Evolutionary conservation across 2,329 filamentous ascomycete genomes (phyloP).

Genomic region (Sclerotiophoma versabilis): DNA sequence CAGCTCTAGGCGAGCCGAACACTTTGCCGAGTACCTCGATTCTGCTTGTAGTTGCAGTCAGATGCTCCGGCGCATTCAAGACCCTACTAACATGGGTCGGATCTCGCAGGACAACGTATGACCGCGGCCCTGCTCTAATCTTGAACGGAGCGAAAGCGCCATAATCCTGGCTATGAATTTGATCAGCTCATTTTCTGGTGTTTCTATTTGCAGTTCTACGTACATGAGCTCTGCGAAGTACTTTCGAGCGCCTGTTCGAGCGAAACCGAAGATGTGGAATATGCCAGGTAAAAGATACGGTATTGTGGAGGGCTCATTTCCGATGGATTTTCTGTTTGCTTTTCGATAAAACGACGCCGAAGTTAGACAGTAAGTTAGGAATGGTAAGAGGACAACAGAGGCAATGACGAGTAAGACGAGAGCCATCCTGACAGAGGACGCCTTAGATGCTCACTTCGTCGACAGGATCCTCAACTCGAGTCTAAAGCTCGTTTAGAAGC

Average conservation of each 20-base stretch:
- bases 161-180: constrained; percentile 31
- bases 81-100: constrained; percentile 30
- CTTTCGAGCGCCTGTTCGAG: constrained; percentile 25
- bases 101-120: constrained; percentile 33
- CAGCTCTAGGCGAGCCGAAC: constrained; percentile 19
- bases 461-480: neutral
- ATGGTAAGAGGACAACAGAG: constrained; percentile 21
- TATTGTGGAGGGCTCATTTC: constrained; percentile 30
- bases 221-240: constrained; percentile 38
- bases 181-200: constrained; percentile 4
- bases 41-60: constrained; percentile 1
- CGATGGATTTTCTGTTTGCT: constrained; percentile 13
- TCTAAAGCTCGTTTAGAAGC: neutral
- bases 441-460: neutral
- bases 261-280: constrained; percentile 31
- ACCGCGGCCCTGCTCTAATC: constrained; percentile 26
- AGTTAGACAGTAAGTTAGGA: constrained; percentile 34
- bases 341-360: constrained; percentile 27
- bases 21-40: constrained; percentile 23
- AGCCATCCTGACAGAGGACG: neutral
- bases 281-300: constrained; percentile 34
- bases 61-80: constrained; percentile 20
- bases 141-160: constrained; percentile 31
- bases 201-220: neutral
- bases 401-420: neutral